Percentiles rank a stretch among this genome's conserved stretches.
These are phyloP conservation scores for Dipteronia dyeriana DNA, from an alignment of 345 rosid species.

Conservation along the genomic window DNA sequence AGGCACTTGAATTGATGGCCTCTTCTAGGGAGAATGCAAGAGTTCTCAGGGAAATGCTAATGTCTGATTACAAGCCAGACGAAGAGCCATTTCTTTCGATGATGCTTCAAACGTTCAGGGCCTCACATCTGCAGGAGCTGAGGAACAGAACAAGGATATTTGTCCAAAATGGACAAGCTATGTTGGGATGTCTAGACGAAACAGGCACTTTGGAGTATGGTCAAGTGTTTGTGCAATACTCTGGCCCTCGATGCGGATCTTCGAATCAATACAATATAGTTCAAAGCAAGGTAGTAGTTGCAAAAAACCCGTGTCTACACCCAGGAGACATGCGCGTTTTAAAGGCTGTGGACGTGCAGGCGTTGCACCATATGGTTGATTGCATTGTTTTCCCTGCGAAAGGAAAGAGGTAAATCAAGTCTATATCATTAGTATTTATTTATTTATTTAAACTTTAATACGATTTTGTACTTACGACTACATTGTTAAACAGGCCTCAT, in stretches of 20 bases:
- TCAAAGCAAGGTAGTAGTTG: constrained; percentile 38
- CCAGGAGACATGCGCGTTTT: constrained; percentile 52
- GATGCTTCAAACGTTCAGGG: constrained; percentile 51
- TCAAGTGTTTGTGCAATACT: constrained; percentile 44
- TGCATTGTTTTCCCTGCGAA: constrained; percentile 55
- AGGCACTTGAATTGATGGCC: constrained; percentile 41
- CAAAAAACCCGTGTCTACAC: constrained; percentile 53
- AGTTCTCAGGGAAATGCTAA: constrained; percentile 44
- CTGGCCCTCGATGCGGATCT: constrained; percentile 22
- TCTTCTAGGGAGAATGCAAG: constrained; percentile 40
- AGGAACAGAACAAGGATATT: constrained; percentile 43
- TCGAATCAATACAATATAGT: background rate
- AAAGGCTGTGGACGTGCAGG: constrained; percentile 39
- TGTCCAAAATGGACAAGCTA: constrained; percentile 38
- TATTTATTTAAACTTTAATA: background rate
- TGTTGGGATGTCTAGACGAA: constrained; percentile 59
- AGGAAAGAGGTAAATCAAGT: constrained; percentile 38
- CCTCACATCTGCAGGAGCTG: constrained; percentile 40
- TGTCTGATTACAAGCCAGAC: constrained; percentile 46
- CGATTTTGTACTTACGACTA: background rate
- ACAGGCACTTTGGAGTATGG: constrained; percentile 42
- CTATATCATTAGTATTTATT: too few relatives aligned
- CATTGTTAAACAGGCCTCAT: constrained; percentile 36
- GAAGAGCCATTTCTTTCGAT: constrained; percentile 47
- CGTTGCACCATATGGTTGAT: constrained; percentile 48